Evolutionary conservation across 2,329 filamentous ascomycete species (phyloP), one percentile per base, ranked within the genome.

Genomic region (Sporothrix brasiliensis): DNA sequence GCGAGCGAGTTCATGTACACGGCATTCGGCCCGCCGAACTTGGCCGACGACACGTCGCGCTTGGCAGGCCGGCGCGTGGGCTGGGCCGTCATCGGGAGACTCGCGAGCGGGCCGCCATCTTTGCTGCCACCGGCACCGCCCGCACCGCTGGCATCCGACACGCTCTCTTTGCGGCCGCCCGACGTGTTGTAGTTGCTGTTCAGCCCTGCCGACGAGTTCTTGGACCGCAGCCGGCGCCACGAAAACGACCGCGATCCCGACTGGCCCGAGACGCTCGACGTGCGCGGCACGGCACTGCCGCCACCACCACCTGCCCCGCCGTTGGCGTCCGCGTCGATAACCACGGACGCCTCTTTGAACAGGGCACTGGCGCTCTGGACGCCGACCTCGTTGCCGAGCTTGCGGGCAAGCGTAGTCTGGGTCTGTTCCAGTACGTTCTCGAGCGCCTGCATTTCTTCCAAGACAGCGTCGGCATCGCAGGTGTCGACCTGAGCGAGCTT

Each of bases 1-100:
- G 94, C 94, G 77, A 99, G 84, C 74, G 93, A 91, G 75, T 88
- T 88, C 93, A 98, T 97, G 79, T 99, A 99, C 74, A 90, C 88
- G 34, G 91, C 89, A 79, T 97, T 92, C 1, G 94, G 93, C 0
- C 95, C 95, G 44, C 88, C 86, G 75, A 94, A 97, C 72, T 88
- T 85, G 67, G 91, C 84, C 70, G 88, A 87, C 21, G 82, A 82
- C 2, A 93, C 81, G 77, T 94, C 91, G 69, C 91, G 86, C 81
- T 91, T 93, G 11, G 88, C 84, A 73, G 92, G 89, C 52, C 89
- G 87, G 72, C 88, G 89, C 54, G 86, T 89, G 21, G 87, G 86
- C 70, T 87, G 80, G 13, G 83, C 81, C 34, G 90, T 92, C 90
- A 94, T 96, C 0, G 93, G 92, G 69, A 97, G 81, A 53, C 88